Percentiles rank a stretch among this genome's conserved stretches.
Evolutionary conservation across 2,329 filamentous ascomycete genomes (phyloP).

Genomic region (Dactylonectria estremocensis): DNA sequence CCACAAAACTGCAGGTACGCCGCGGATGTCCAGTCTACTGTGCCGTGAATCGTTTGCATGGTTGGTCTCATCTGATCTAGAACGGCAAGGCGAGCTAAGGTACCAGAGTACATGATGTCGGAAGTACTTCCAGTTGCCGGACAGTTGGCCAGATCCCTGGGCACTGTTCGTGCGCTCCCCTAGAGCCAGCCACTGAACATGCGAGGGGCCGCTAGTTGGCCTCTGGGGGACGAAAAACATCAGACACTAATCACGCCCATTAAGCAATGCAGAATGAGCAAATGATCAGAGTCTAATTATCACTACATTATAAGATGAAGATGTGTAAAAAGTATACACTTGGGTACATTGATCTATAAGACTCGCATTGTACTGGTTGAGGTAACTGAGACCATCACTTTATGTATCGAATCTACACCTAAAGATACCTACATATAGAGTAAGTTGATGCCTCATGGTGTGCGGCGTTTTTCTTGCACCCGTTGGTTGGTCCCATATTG

Average conservation of each 20-base stretch:
- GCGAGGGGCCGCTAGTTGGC: constrained; percentile 22
- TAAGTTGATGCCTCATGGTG: too few species aligned
- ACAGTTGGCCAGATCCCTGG: constrained; percentile 40
- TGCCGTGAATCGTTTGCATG: constrained; percentile 32
- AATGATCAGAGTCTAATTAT: too few species aligned
- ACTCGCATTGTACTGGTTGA: too few species aligned
- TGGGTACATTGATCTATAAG: too few species aligned
- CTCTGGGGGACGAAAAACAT: background rate
- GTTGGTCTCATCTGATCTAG: constrained; percentile 29
- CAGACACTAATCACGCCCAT: too few species aligned
- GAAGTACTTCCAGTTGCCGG: constrained; percentile 39
- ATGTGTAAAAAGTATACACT: too few species aligned
- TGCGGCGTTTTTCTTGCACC: too few species aligned
- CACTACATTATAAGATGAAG: too few species aligned
- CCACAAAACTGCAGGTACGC: constrained; percentile 43
- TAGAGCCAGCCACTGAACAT: constrained; percentile 39
- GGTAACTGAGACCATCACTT: too few species aligned
- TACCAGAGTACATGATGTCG: constrained; percentile 14
- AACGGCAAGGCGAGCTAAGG: constrained; percentile 19
- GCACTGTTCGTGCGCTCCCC: constrained; percentile 35
- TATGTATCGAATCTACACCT: too few species aligned
- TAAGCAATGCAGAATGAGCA: too few species aligned
- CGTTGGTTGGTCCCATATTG: constrained; percentile 29
- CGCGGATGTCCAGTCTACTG: constrained; percentile 32
- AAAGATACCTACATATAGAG: too few species aligned